Evolutionary conservation across 306 rosid species (phyloP), one percentile per base, ranked within the genome.

Genomic region (Dryas alaskensis): DNA sequence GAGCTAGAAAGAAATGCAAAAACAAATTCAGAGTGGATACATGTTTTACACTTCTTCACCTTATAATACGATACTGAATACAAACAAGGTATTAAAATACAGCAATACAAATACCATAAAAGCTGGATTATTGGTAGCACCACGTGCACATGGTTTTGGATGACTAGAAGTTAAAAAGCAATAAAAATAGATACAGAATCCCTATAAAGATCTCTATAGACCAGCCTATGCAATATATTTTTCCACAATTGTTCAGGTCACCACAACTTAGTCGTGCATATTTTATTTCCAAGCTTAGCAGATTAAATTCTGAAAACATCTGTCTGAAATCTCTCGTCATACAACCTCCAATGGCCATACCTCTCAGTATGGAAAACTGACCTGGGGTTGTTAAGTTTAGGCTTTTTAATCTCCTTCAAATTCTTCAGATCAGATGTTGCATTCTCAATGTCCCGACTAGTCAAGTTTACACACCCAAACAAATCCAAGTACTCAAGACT

Each of bases 281-380:
- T 22, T 42, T 43, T 74, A 65, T 49, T 12, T 77, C 75, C 72
- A 37, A 43, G 27, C 69, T 76, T 51, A 60, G 60, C 74, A 52
- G 69, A 52, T 80, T 83, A 93, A 73, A 91, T 84, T 74, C 89
- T 79, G 80, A 93, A 93, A 82, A 85, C 78, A 82, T 93, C 98
- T 4, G 97, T 89, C 79, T 89, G 97, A 75, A 91, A 91, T 69
- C 98, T 84, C 87, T 88, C 94, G 69, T 91, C 97, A 65, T 93
- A 91, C 80, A 93, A 65, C n/a, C 80, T 81, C 96, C 97, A 91
- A 75, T 88, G 97, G 31, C 85, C 92, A 81, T 91, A 91, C 80
- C 90, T 80, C 75, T 80, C 93, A 0, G 79, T 53, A 70, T 78
- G 85, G 67, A 59, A 86, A 70, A 77, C 86, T 1, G 87, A 82